Base-by-base conservation (phyloP, 1,284 basidiomycete species). In the Leccinum pachyderme region DNA sequence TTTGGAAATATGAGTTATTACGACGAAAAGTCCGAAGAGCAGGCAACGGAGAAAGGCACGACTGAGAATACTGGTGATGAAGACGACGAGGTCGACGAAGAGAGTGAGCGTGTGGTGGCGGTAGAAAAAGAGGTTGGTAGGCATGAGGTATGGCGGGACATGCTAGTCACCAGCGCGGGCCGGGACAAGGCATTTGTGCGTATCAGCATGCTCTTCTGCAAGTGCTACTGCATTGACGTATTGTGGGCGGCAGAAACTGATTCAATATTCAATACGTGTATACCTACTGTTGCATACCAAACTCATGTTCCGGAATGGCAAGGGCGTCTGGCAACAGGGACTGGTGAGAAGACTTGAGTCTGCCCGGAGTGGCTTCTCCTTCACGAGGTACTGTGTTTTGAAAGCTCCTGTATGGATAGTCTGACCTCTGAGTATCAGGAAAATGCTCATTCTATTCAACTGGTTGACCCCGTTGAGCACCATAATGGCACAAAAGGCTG, bases 161-260 rank as follows among this genome's bases (percentile, higher is more conserved):
- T 92, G 69, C 73, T 92, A 51, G 76, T 82, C 61, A 86, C 87
- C 13, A 87, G 86, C 60, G 79, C 82, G 59, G 89, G 89, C 44
- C 78, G 90, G 61, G 90, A 92, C 70, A 92, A 92, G 71, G 82
- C 84, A 28, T 87, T 92, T 66, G 90, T 91, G 72, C 67, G 87
- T 81, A 55, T 59, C 22, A 35, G 49, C 37, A 32, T 44, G 29
- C 29, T 12, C 44, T 2, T 53, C n/a, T 27, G 28, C 28, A 18
- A 35, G 9, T 31, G 48, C 37, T 46, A 24, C 29, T 29, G 22
- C 45, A 39, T 59, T 62, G 55, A 63, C 50, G 7, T 25, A 5
- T 47, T 47, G 22, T 46, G 28, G 49, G 41, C 31, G 43, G 27
- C 57, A 91, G 89, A 92, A 92, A 91, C 65, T 90, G 53, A 82